Conservation (phyloP, 2,329 filamentous ascomycete genomes). For the Achaetomium macrosporum region DNA sequence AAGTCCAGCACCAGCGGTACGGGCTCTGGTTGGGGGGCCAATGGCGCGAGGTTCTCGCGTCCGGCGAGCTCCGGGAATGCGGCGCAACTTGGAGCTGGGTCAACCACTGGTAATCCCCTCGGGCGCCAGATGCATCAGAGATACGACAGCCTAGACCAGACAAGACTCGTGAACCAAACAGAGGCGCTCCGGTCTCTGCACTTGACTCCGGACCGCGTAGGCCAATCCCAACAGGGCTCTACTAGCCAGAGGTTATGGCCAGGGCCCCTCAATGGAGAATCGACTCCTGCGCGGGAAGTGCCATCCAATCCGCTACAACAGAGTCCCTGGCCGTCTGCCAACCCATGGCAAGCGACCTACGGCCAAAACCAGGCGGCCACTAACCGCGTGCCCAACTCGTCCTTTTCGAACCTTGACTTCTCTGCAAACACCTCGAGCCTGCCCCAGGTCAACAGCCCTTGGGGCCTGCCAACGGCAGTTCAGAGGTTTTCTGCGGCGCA, state of each 20-base stretch:
- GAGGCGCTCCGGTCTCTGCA: constrained; percentile 2
- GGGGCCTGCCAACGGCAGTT: constrained; percentile 23
- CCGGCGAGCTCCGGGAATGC: constrained; percentile 16
- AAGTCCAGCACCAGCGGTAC: neutral
- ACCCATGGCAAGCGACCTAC: constrained; percentile 13
- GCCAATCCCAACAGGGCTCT: constrained; percentile 1
- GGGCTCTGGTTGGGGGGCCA: neutral
- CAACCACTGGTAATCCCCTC: constrained; percentile 7
- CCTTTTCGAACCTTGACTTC: constrained; percentile 28
- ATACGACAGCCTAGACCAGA: neutral
- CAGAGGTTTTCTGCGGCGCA: constrained; percentile 4
- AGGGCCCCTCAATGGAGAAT: neutral
- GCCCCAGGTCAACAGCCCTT: constrained; percentile 31
- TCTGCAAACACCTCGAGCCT: constrained; percentile 26
- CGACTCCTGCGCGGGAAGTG: neutral
- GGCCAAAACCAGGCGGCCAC: neutral
- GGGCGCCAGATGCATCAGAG: neutral
- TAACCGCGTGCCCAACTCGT: constrained; percentile 7
- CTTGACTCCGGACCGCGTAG: neutral
- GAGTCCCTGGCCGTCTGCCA: constrained; percentile 14
- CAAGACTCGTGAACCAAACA: neutral
- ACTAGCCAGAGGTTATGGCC: constrained; percentile 8
- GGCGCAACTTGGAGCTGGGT: neutral
- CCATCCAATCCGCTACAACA: constrained; percentile 5
- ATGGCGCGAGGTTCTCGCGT: constrained; percentile 10